Base-by-base conservation (phyloP, 345 rosid genomes). In the Salix caprea region DNA sequence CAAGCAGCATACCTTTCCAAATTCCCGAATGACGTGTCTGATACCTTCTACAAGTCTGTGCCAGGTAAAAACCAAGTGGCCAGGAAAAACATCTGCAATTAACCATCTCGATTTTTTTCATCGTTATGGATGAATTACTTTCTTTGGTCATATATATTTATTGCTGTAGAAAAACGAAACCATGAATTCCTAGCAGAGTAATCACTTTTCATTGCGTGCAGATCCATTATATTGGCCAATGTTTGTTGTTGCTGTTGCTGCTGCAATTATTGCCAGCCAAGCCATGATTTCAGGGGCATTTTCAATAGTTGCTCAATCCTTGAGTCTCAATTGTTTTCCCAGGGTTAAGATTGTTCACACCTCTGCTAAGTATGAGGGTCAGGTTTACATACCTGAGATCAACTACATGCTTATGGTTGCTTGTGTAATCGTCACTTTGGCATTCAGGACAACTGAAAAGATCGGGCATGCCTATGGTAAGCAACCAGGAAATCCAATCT, bases 381-480 rank as follows among this genome's bases (percentile, higher is more conserved):
- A 94, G 72, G 92, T 92, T 54, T 94, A 92, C 76, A 91, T 94
- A 36, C 94, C 97, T 1, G 97, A 94, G 81, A 60, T 94, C 81
- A 94, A 92, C 86, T 92, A 87, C 86, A 8, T 87, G 10, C 92
- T 92, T 72, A 91, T 92, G 97, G 52, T 89, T 32, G 86, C 88
- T 7, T 91, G 97, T 52, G 89, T 94, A 16, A 37, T 86, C 0
- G 91, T 94, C 76, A 82, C 89, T 16, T 70, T 77, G 0, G 74
- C 58, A 76, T 94, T 92, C 81, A 79, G 56, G 72, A 82, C 90
- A 37, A 90, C 94, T 0, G 86, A 81, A 11, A 86, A 87, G 68
- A 91, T 94, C 4, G 97, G 97, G 2, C 67, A 92, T 15, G 97
- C 98, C 16, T 92, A 91, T n/a, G 98, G 98, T 87, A 73, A 76